These are phyloP conservation scores for Heritiera fomes DNA, from an alignment of 345 rosid species.

Conservation along the genomic window DNA sequence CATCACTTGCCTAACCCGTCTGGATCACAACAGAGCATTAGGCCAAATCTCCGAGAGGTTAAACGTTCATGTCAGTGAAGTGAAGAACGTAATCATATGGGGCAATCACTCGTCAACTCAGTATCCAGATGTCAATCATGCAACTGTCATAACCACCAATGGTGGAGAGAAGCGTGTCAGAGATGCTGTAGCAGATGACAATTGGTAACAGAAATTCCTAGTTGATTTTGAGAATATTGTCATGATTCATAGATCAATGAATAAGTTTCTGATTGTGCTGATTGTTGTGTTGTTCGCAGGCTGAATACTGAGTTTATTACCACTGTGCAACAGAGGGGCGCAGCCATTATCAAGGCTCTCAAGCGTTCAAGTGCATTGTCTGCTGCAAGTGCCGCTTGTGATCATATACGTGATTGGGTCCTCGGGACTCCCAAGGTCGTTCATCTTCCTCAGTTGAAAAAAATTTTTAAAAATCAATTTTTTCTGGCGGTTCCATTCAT, in stretches of 20 bases:
- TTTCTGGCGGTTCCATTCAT: too few relatives aligned
- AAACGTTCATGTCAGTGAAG: slow-evolving; percentile 50
- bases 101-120: slow-evolving; percentile 95
- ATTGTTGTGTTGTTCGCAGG: slow-evolving; percentile 27
- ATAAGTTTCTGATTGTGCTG: neutral
- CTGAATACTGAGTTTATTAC: slow-evolving; percentile 57
- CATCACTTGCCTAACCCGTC: slow-evolving; percentile 78
- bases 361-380: slow-evolving; percentile 75
- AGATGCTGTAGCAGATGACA: slow-evolving; percentile 53
- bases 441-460: neutral
- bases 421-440: slow-evolving; percentile 75
- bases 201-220: slow-evolving; percentile 40
- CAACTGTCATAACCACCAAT: slow-evolving; percentile 39
- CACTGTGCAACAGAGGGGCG: slow-evolving; percentile 73
- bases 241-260: neutral
- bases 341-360: slow-evolving; percentile 62
- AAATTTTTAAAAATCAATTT: too few relatives aligned
- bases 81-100: slow-evolving; percentile 77
- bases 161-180: slow-evolving; percentile 47
- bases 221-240: neutral
- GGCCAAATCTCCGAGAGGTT: slow-evolving; percentile 70
- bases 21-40: slow-evolving; percentile 83
- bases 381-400: slow-evolving; percentile 87
- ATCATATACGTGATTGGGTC: slow-evolving; percentile 81
- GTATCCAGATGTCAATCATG: slow-evolving; percentile 82